Conservation (phyloP, 2,329 filamentous ascomycete species). For the Elsinoe australis region DNA sequence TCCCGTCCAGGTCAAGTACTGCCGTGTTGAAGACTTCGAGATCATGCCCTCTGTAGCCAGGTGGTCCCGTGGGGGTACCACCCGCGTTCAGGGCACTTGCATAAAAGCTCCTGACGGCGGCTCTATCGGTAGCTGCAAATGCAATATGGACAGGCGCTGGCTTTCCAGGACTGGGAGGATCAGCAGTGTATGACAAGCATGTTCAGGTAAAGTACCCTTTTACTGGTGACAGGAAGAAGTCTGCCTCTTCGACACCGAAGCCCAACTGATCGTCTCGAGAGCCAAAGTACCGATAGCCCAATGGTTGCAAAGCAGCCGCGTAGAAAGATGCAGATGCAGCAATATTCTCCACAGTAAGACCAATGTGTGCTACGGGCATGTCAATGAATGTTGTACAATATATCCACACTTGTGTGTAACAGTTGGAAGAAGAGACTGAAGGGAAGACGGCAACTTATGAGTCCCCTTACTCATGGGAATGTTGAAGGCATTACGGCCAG, state of each 20-base stretch:
- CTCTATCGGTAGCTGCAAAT: slow-evolving; percentile 59
- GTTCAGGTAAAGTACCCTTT: slow-evolving; percentile 5
- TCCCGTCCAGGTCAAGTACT: slow-evolving; percentile 71
- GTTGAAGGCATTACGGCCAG: slow-evolving; percentile 14
- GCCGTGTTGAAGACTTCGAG: slow-evolving; percentile 55
- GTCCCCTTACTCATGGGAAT: slow-evolving; percentile 1
- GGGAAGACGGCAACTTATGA: slow-evolving; percentile 1
- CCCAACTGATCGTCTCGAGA: slow-evolving; percentile 54
- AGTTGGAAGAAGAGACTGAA: not conserved
- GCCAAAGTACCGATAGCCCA: slow-evolving; percentile 66
- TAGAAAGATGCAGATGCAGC: slow-evolving; percentile 78
- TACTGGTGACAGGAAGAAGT: slow-evolving; percentile 58
- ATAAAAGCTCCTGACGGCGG: slow-evolving; percentile 65
- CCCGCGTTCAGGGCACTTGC: slow-evolving; percentile 59
- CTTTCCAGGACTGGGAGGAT: slow-evolving; percentile 22
- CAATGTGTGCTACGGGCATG: slow-evolving; percentile 58
- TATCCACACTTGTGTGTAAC: slow-evolving; percentile 14
- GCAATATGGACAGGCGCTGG: slow-evolving; percentile 52
- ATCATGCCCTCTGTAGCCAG: slow-evolving; percentile 45
- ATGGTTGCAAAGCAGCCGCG: slow-evolving; percentile 65
- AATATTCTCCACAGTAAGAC: slow-evolving; percentile 66
- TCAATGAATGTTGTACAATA: not conserved
- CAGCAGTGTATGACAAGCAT: slow-evolving; percentile 3
- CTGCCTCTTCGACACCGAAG: slow-evolving; percentile 52
- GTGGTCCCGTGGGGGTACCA: slow-evolving; percentile 51